Evolutionary conservation across 2,329 filamentous ascomycete species (phyloP), one percentile per base, ranked within the genome.

Genomic region (Arachnopeziza araneosa): DNA sequence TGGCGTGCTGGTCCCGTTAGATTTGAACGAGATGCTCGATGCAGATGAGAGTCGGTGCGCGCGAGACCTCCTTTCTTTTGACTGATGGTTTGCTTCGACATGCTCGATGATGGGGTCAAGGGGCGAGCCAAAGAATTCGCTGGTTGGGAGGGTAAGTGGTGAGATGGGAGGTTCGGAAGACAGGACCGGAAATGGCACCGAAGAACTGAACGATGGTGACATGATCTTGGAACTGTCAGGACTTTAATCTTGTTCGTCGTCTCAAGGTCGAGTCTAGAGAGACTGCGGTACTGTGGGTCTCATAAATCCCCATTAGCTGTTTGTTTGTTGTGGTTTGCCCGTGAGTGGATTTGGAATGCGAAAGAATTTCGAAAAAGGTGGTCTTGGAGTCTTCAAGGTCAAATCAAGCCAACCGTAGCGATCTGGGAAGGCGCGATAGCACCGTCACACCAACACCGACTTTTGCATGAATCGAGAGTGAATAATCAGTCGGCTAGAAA

Each of bases 71-170:
- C 36, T 44, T 44, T 44, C 36, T 44, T 44, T 21, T 50, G 62
- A 50, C 26, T 52, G 49, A 48, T 71, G 67, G 24, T 67, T 63
- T 58, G 69, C 67, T 51, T 66, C 62, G 44, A 71, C 69, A 59
- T 73, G 69, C 57, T 73, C 71, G 54, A 67, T 68, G 56, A 73
- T 73, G 14, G 69, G 64, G 53, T 68, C 64, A 1, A 73, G 64
- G 12, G 66, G 64, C 19, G 64, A 61, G 22, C 55, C 50, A 49
- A 68, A 55, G 55, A 61, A 66, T 9, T 64, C 60, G 24, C 53
- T 55, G 49, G 48, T 55, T n/a, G 61, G 49, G 21, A 66, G 49
- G 14, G 56, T 61, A 53, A 66, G 60, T 10, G 69, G 66, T 48
- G 65, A 68, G 51, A 66, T 54, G 14, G 68, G 64, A 24, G 67